Evolutionary conservation across 2,329 filamentous ascomycete genomes (phyloP), one percentile per base, ranked within the genome.

Genomic region (Venturiaceae sp.): DNA sequence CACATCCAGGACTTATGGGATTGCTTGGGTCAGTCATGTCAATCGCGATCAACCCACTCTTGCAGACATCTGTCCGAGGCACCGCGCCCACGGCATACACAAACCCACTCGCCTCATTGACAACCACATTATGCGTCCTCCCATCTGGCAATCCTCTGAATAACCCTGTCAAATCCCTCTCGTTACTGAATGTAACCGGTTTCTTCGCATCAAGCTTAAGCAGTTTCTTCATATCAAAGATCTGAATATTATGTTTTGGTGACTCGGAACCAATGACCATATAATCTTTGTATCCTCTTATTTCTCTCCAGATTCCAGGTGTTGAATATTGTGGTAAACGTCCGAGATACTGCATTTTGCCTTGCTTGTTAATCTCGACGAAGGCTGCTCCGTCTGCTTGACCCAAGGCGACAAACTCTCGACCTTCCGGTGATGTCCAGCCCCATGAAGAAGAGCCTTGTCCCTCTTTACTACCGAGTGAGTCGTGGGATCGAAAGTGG

Each of bases 171-270:
- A 79, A 66, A 55, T 77, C 75, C 16, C 69, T 57, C 65, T 60
- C 59, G 19, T 74, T 74, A 67, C 65, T 64, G 62, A 80, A 80
- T 37, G 66, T 73, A 16, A 67, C 69, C 8, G 73, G 77, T 28
- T 61, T 67, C 2, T 67, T 69, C 1, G 75, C 73, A 67, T 77
- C 71, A 59, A 32, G 58, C 32, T 47, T 58, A 28, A 39, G 53
- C 33, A 64, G 61, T 59, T 77, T 83, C 64, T 74, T 77, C 79
- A 84, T 77, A 68, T 85, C 83, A 65, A 85, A 85, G 69, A 85
- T 77, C 68, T 85, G 83, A 50, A 85, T 77, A 37, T 80, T 78
- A 67, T 85, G 82, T 63, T 74, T 67, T 47, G 65, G 63, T 32
- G 79, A 77, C 62, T 78, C 76, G 13, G 64, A 57, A 53, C 74